Evolutionary conservation across 768 basidiomycete species (phyloP).

Genomic region (Macrocybe gigantea): DNA sequence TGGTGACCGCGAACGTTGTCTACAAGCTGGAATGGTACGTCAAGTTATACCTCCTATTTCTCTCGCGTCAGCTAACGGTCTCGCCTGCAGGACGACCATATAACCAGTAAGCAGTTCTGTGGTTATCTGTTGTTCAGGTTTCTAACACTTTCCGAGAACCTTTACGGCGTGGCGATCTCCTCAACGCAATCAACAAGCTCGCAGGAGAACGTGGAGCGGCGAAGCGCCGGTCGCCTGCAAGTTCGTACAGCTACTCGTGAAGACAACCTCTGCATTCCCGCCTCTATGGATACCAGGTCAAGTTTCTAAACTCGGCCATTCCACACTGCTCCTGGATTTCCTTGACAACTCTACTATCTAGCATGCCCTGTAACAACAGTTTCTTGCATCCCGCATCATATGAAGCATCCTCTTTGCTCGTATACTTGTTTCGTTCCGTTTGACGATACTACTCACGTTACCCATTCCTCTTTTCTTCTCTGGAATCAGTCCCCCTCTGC

Average conservation of each 20-base stretch:
- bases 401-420: too few relatives aligned
- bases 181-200: constrained; percentile 79
- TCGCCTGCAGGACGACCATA: constrained; percentile 55
- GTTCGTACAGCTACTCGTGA: neutral
- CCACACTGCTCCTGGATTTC: neutral
- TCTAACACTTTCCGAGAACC: constrained; percentile 46
- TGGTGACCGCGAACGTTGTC: constrained; percentile 51
- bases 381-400: too few relatives aligned
- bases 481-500: too few relatives aligned
- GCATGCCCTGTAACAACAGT: too few relatives aligned
- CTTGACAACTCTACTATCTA: neutral
- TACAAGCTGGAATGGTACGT: constrained; percentile 43
- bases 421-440: too few relatives aligned
- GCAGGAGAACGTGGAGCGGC: constrained; percentile 54
- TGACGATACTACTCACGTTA: too few relatives aligned
- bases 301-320: neutral
- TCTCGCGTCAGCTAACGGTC: neutral
- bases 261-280: neutral
- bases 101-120: constrained; percentile 54
- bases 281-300: neutral
- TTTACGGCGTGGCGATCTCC: constrained; percentile 67
- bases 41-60: neutral
- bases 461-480: too few relatives aligned
- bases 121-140: neutral
- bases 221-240: constrained; percentile 18